Percentiles rank a stretch among this genome's conserved stretches.
These are phyloP conservation scores for Persicaria tinctoria DNA, from an alignment of 148 eudicot genomes.

Conservation along the genomic window DNA sequence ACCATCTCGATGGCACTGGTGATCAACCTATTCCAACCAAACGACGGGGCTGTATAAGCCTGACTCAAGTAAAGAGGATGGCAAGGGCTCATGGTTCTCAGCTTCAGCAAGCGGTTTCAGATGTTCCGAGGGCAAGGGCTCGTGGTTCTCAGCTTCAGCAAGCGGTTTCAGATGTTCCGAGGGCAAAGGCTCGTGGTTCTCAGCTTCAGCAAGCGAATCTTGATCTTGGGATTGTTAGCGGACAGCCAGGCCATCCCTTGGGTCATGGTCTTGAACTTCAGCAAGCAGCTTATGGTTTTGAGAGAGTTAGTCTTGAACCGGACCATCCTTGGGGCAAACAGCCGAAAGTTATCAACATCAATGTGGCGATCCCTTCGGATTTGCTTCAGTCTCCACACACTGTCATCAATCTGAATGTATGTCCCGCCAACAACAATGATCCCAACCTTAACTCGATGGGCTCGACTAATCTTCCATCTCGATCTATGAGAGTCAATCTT, in stretches of 20 bases:
- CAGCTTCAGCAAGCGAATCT: no score
- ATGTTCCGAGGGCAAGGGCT: neutral
- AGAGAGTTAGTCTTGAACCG: no score
- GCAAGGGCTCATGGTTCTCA: neutral
- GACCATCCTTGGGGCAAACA: neutral
- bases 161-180: neutral
- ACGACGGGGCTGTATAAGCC: neutral
- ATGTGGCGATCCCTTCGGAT: neutral
- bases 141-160: no score
- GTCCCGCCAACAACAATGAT: neutral
- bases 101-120: neutral
- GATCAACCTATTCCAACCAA: neutral
- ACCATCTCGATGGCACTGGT: neutral
- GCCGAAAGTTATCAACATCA: neutral
- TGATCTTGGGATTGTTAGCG: no score
- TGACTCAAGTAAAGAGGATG: neutral
- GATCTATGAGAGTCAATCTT: neutral
- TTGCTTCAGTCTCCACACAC: neutral
- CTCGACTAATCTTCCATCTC: neutral
- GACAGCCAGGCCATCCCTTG: no score
- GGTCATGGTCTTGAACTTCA: no score
- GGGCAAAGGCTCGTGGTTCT: no score
- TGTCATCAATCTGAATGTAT: neutral
- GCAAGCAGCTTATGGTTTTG: no score
- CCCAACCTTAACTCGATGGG: neutral